Conservation (phyloP, 1,284 basidiomycete genomes). For the Amylostereum chailletii region DNA sequence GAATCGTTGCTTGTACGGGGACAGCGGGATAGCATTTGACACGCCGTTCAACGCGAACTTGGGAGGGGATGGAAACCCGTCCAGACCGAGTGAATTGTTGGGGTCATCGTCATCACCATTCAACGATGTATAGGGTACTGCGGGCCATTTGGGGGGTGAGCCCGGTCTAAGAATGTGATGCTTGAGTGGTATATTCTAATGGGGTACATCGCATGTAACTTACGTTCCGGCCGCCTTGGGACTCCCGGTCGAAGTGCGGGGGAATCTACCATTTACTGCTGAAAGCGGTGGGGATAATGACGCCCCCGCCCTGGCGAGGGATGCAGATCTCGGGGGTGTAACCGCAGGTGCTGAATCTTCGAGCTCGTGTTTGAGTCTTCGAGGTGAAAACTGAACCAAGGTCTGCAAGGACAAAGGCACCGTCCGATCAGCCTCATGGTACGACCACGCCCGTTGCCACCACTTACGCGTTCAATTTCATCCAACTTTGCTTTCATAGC, state of each 20-base stretch:
- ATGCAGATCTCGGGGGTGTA: slow-evolving; percentile 17
- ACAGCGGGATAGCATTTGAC: slow-evolving; percentile 45
- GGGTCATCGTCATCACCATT: slow-evolving; percentile 13
- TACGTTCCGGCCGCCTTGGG: too few relatives aligned
- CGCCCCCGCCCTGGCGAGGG: slow-evolving; percentile 13
- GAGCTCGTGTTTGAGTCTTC: slow-evolving; percentile 35
- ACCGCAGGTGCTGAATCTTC: slow-evolving; percentile 20
- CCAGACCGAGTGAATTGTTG: slow-evolving; percentile 1
- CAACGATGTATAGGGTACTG: slow-evolving; percentile 26
- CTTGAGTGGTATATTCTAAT: too few relatives aligned
- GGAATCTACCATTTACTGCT: too few relatives aligned
- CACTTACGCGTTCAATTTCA: slow-evolving; percentile 60
- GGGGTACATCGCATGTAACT: too few relatives aligned
- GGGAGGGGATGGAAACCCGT: slow-evolving; percentile 41
- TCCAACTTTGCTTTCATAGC: slow-evolving; percentile 64
- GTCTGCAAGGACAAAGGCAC: slow-evolving; percentile 28
- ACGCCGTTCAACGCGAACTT: slow-evolving; percentile 60
- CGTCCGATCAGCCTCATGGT: too few relatives aligned
- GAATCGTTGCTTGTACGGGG: slow-evolving; percentile 26
- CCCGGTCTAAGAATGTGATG: slow-evolving; percentile 1
- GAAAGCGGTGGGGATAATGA: too few relatives aligned
- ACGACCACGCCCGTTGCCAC: not conserved
- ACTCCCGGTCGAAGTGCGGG: too few relatives aligned
- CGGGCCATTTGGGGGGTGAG: slow-evolving; percentile 22
- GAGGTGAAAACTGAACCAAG: slow-evolving; percentile 63